phyloP scores from a whole-genome alignment of 305 asterid genomes.

The Nicotiana rustica region DNA sequence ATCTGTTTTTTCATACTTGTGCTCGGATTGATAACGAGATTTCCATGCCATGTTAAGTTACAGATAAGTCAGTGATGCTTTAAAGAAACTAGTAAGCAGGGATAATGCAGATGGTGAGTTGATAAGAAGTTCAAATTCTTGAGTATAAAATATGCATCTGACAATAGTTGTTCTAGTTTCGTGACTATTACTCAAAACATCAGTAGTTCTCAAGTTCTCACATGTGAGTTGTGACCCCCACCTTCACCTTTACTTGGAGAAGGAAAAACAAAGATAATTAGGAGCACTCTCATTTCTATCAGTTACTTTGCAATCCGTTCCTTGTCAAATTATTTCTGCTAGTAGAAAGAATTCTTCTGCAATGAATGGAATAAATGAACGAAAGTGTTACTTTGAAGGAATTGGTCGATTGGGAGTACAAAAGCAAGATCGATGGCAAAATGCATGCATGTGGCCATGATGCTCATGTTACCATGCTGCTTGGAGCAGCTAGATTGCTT shows the following conservation, averaged over 20 bases:
- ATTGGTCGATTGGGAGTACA: conserved; percentile 88
- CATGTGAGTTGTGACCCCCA: background rate
- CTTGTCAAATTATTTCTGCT: background rate
- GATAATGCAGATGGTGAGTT: conserved; percentile 17
- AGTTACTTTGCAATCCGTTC: background rate
- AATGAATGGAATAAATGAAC: background rate
- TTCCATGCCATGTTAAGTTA: background rate
- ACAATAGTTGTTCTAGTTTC: background rate
- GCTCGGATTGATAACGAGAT: background rate
- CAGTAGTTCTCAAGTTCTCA: background rate
- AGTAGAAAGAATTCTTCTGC: background rate
- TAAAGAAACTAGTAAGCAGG: background rate
- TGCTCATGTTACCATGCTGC: conserved; percentile 91
- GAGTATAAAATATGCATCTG: background rate
- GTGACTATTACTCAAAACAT: background rate
- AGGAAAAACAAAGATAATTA: background rate
- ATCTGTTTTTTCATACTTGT: background rate
- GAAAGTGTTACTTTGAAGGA: conserved; percentile 55
- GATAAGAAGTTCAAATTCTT: background rate
- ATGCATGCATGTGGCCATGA: conserved; percentile 99
- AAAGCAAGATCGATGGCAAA: conserved; percentile 85
- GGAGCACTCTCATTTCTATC: background rate
- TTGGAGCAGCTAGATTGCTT: conserved; percentile 90
- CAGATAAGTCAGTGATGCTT: background rate
- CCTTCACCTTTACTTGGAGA: background rate